Evolutionary conservation across 2,329 filamentous ascomycete genomes (phyloP).

Genomic region (Cladosporium sp.): DNA sequence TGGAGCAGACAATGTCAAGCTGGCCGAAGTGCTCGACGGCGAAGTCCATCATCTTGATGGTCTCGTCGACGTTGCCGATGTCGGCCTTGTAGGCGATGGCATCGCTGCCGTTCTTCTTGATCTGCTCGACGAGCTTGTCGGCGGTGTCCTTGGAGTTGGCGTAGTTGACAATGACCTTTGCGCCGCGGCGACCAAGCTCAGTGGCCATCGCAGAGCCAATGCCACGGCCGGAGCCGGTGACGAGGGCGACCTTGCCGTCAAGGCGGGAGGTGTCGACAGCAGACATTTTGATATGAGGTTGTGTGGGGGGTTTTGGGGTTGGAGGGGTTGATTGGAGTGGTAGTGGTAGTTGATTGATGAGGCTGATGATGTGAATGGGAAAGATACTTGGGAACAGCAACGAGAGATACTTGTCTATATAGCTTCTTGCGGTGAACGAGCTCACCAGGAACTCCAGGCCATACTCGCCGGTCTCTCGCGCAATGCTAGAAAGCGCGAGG

Average conservation of each 20-base stretch:
- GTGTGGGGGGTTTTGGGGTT: constrained; percentile 16
- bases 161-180: constrained; percentile 68
- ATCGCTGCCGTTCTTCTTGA: constrained; percentile 63
- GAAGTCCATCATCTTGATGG: constrained; percentile 62
- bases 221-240: constrained; percentile 60
- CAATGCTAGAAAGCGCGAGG: constrained; percentile 15
- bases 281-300: constrained; percentile 39
- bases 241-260: constrained; percentile 56
- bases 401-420: constrained; percentile 11
- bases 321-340: constrained; percentile 10
- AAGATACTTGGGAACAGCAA: neutral
- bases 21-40: constrained; percentile 64
- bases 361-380: constrained; percentile 15
- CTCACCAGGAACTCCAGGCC: neutral
- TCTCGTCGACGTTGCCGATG: constrained; percentile 64
- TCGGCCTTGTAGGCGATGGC: constrained; percentile 68
- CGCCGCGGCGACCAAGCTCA: constrained; percentile 65
- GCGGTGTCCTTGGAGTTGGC: constrained; percentile 65
- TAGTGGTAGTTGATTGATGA: constrained; percentile 17
- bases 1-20: constrained; percentile 70
- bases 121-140: constrained; percentile 64
- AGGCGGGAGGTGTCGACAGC: constrained; percentile 51
- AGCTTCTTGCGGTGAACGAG: constrained; percentile 1
- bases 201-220: constrained; percentile 67
- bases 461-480: constrained; percentile 3